Evolutionary conservation across 2,329 filamentous ascomycete species (phyloP).

Genomic region (Aspergillus pseudotamarii): DNA sequence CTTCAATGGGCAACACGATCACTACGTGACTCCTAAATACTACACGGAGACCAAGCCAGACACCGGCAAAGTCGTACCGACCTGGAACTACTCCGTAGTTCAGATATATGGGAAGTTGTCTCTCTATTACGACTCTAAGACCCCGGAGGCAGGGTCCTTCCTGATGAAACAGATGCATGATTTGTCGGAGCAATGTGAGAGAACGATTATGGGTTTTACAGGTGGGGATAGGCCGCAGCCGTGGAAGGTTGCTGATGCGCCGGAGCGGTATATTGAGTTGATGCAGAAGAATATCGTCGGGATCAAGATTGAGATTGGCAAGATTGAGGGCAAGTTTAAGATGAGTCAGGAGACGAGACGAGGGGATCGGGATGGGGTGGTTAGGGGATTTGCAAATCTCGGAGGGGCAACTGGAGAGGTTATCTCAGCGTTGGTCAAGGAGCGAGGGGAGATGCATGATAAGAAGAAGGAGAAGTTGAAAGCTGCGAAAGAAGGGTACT

Average conservation of each 20-base stretch:
- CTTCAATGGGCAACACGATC: constrained; percentile 61
- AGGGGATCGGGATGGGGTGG: constrained; percentile 59
- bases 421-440: not conserved
- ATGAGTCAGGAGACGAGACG: constrained; percentile 64
- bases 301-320: constrained; percentile 59
- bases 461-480: not conserved
- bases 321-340: constrained; percentile 65
- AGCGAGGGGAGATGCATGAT: constrained; percentile 9
- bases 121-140: constrained; percentile 56
- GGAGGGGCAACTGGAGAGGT: not conserved
- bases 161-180: constrained; percentile 47
- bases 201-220: constrained; percentile 60
- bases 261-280: constrained; percentile 58
- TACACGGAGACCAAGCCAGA: constrained; percentile 66
- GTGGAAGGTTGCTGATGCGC: constrained; percentile 66
- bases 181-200: constrained; percentile 57
- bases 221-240: constrained; percentile 51
- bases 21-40: constrained; percentile 71
- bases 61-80: constrained; percentile 68
- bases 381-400: constrained; percentile 55
- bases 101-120: constrained; percentile 64
- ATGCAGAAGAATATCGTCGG: constrained; percentile 63
- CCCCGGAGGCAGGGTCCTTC: constrained; percentile 50
- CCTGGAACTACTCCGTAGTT: constrained; percentile 70
- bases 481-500: no score